Conservation (phyloP, 768 basidiomycete genomes). For the Amanita subjunquillea region DNA sequence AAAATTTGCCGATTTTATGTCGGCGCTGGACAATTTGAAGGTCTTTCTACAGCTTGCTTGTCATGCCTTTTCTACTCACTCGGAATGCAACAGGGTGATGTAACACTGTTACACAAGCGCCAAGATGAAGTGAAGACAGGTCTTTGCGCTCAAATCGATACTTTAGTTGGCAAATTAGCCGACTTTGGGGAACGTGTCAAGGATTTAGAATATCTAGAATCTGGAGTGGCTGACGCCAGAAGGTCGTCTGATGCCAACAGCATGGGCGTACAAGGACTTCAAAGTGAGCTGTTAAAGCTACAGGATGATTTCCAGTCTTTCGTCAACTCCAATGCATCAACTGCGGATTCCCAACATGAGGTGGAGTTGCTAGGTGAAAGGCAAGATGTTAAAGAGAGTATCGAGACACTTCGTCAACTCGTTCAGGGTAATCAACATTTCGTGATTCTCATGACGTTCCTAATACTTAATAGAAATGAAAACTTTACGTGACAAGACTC, state of each 20-base stretch:
- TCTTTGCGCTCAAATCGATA: neutral
- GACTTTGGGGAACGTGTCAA: neutral
- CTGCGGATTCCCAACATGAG: slow-evolving; percentile 1
- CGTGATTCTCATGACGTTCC: neutral
- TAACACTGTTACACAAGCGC: neutral
- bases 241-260: neutral
- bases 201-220: neutral
- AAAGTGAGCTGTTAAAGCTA: neutral
- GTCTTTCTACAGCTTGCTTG: neutral
- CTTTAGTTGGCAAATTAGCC: neutral
- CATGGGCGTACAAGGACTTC: neutral
- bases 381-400: slow-evolving; percentile 19
- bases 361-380: slow-evolving; percentile 9
- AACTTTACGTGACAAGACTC: slow-evolving; percentile 27
- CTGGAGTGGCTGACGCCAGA: neutral
- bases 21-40: neutral
- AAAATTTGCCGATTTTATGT: neutral
- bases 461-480: slow-evolving; percentile 30
- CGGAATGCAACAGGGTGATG: neutral
- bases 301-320: neutral
- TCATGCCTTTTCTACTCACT: neutral
- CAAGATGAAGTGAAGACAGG: neutral
- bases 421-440: slow-evolving; percentile 27
- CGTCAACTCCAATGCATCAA: neutral
- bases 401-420: slow-evolving; percentile 25